Evolutionary conservation across 2,329 filamentous ascomycete species (phyloP).

Genomic region (Xylaria sp.): DNA sequence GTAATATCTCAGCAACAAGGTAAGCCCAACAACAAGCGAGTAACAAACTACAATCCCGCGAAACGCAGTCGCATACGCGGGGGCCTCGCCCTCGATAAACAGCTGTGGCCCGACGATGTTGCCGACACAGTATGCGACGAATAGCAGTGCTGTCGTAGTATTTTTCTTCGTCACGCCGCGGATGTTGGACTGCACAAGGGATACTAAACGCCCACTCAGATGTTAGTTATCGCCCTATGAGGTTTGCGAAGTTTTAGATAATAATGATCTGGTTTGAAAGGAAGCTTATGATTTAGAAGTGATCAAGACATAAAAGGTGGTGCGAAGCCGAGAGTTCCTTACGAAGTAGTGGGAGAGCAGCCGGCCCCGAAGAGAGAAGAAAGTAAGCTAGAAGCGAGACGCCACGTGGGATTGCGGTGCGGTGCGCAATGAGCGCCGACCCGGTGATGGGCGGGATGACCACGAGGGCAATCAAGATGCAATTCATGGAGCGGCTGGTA

Average conservation of each 20-base stretch:
- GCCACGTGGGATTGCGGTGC: slow-evolving; percentile 52
- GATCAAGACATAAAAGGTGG: neutral
- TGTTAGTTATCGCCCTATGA: neutral
- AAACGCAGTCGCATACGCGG: slow-evolving; percentile 64
- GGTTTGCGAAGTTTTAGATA: neutral
- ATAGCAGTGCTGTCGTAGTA: slow-evolving; percentile 65
- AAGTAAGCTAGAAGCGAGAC: slow-evolving; percentile 68
- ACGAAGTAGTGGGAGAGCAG: slow-evolving; percentile 62
- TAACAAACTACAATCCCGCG: slow-evolving; percentile 67
- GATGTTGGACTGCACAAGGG: slow-evolving; percentile 65
- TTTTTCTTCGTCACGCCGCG: slow-evolving; percentile 69
- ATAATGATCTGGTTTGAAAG: neutral
- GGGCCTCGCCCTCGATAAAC: slow-evolving; percentile 61
- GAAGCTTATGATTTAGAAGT: no score
- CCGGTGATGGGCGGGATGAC: slow-evolving; percentile 63
- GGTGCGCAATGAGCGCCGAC: slow-evolving; percentile 62
- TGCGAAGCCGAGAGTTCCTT: neutral
- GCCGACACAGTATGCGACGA: slow-evolving; percentile 65
- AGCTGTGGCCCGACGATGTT: slow-evolving; percentile 67
- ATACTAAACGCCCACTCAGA: slow-evolving; percentile 47
- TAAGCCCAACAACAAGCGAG: slow-evolving; percentile 57
- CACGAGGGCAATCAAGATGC: slow-evolving; percentile 60
- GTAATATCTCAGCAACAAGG: slow-evolving; percentile 58
- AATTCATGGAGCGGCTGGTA: slow-evolving; percentile 57
- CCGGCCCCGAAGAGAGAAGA: slow-evolving; percentile 62